phyloP scores from a whole-genome alignment of 1,284 basidiomycete genomes.

The Leccinum pallidistipes region DNA sequence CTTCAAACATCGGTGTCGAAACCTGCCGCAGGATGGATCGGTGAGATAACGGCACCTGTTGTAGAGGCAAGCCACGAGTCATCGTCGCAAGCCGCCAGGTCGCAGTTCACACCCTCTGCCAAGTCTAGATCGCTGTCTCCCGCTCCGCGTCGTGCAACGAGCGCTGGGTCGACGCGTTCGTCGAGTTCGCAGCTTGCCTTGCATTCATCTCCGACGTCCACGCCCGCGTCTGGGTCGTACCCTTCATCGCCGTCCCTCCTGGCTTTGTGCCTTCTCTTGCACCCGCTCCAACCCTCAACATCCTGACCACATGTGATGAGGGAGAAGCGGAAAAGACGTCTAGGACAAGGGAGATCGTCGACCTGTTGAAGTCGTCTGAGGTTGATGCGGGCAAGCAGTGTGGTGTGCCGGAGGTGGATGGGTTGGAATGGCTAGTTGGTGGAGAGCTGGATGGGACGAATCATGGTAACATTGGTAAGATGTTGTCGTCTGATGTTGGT shows the following conservation, averaged over 20 bases:
- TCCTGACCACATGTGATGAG: constrained; percentile 14
- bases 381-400: constrained; percentile 20
- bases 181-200: constrained; percentile 8
- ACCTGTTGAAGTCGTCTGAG: constrained; percentile 27
- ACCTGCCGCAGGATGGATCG: background rate
- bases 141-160: constrained; percentile 1
- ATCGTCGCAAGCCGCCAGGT: background rate
- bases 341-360: constrained; percentile 31
- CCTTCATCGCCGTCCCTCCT: background rate
- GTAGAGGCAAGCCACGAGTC: background rate
- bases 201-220: constrained; percentile 11
- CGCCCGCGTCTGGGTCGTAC: constrained; percentile 11
- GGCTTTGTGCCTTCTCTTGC: background rate
- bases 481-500: background rate
- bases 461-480: background rate
- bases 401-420: constrained; percentile 4
- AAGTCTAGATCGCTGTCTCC: constrained; percentile 23
- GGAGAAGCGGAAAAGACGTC: constrained; percentile 29
- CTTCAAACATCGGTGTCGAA: constrained; percentile 15
- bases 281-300: background rate
- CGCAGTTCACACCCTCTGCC: constrained; percentile 2
- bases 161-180: constrained; percentile 9
- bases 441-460: constrained; percentile 12
- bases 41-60: background rate
- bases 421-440: constrained; percentile 17